A percentile compares a stretch with the other conserved stretches of the same genome.
phyloP scores from a whole-genome alignment of 1,284 basidiomycete genomes.

The Boletus sp. region DNA sequence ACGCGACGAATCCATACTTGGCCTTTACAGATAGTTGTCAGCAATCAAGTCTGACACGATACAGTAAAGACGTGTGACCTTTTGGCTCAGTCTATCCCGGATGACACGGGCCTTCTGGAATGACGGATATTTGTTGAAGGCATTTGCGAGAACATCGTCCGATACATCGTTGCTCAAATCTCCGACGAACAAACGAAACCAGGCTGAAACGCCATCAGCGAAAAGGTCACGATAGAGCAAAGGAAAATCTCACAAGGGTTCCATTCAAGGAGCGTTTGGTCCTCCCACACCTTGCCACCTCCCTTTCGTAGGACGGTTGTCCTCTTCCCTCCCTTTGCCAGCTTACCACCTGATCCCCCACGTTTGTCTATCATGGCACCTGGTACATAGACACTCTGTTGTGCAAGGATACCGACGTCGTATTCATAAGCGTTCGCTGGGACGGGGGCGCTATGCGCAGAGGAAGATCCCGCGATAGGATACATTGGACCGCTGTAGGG shows the following conservation, averaged over 20 bases:
- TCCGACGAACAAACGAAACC: conserved; percentile 98
- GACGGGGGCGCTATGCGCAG: conserved; percentile 75
- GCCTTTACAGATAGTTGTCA: conserved; percentile 56
- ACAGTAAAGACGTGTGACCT: conserved; percentile 50
- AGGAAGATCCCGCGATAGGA: conserved; percentile 63
- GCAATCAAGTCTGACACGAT: neutral
- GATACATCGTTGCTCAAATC: conserved; percentile 99
- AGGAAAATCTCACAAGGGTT: conserved; percentile 77
- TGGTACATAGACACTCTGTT: conserved; percentile 87
- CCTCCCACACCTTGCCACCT: conserved; percentile 97
- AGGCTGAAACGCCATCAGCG: conserved; percentile 56
- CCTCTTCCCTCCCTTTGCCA: conserved; percentile 89
- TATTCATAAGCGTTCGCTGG: conserved; percentile 90
- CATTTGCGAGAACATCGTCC: conserved; percentile 90
- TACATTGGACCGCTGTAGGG: conserved; percentile 77
- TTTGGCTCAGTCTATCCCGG: conserved; percentile 87
- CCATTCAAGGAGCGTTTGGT: conserved; percentile 97
- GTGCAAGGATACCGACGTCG: conserved; percentile 84
- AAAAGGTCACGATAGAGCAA: neutral
- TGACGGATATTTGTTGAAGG: conserved; percentile 90
- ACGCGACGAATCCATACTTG: conserved; percentile 97
- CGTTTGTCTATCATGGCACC: conserved; percentile 87
- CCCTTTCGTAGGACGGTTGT: conserved; percentile 95
- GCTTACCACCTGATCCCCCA: conserved; percentile 80
- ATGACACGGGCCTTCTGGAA: conserved; percentile 97